Percentiles rank a stretch among this genome's conserved stretches.
These are phyloP conservation scores for Wickerhamomyces ciferrii DNA, from an alignment of 805 yeast genomes.

Conservation along the genomic window DNA sequence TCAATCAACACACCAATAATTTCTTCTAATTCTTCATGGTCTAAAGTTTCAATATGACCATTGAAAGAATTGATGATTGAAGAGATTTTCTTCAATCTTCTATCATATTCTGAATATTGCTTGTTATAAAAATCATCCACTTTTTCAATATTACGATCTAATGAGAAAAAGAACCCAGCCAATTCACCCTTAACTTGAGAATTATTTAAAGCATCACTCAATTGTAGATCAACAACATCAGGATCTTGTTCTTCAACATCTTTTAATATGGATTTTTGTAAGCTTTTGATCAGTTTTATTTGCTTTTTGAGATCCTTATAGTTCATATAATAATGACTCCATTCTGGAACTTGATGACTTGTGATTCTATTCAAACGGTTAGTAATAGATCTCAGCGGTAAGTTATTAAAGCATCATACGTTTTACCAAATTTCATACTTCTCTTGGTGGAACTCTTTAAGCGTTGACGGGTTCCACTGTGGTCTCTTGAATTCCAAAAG, in stretches of 20 bases:
- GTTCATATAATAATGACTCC: constrained; percentile 79
- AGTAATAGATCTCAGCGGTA: background rate
- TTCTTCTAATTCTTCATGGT: constrained; percentile 53
- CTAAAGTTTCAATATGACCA: constrained; percentile 34
- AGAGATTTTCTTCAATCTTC: constrained; percentile 52
- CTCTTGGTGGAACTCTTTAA: no score
- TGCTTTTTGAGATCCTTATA: constrained; percentile 80
- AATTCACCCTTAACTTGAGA: constrained; percentile 40
- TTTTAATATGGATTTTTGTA: constrained; percentile 30
- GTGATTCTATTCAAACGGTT: constrained; percentile 31
- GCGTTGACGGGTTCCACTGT: no score
- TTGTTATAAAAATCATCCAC: constrained; percentile 76
- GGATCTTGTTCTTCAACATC: constrained; percentile 18
- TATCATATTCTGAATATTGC: constrained; percentile 68
- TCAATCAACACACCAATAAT: constrained; percentile 66
- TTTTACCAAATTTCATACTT: constrained; percentile 76
- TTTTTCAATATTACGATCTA: constrained; percentile 76
- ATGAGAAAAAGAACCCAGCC: constrained; percentile 66
- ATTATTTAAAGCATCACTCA: constrained; percentile 30
- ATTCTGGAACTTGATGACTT: constrained; percentile 90
- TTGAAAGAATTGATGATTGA: constrained; percentile 25
- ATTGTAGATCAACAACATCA: constrained; percentile 10
- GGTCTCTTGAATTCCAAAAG: background rate
- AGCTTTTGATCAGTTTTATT: constrained; percentile 56
- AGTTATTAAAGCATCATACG: constrained; percentile 26